phyloP scores from a whole-genome alignment of 2,329 filamentous ascomycete genomes.

The Alternaria gaisen region DNA sequence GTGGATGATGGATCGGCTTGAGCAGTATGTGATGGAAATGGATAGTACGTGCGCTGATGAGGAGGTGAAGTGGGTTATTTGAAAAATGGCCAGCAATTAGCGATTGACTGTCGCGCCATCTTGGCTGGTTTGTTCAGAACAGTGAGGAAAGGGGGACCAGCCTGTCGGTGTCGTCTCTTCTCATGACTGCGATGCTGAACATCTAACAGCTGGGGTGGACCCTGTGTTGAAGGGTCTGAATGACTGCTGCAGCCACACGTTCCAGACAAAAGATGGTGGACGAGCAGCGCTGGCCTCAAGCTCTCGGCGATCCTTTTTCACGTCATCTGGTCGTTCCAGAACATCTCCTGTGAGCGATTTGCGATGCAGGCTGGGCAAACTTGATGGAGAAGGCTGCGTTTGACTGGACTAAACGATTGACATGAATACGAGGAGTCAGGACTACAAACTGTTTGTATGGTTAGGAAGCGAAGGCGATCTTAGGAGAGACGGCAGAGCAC shows the following conservation, averaged over 20 bases:
- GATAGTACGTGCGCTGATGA: slow-evolving; percentile 1
- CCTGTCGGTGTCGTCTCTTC: not conserved
- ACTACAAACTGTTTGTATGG: not conserved
- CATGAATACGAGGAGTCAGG: not conserved
- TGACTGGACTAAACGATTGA: not conserved
- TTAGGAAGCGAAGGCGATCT: not conserved
- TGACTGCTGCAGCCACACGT: not conserved
- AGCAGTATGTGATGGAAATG: not conserved
- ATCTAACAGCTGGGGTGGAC: not conserved
- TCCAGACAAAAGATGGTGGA: not conserved
- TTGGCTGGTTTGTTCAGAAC: not conserved
- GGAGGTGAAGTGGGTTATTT: not conserved
- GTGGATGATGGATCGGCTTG: slow-evolving; percentile 9
- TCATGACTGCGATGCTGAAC: not conserved
- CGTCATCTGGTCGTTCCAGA: not conserved
- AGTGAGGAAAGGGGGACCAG: not conserved
- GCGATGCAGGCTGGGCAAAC: not conserved
- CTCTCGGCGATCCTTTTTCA: not conserved
- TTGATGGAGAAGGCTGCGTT: too few species aligned
- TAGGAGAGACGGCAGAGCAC: not conserved
- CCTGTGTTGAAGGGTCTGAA: too few species aligned
- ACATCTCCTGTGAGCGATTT: not conserved
- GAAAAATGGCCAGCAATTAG: not conserved
- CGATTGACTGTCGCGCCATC: not conserved
- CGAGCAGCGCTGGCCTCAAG: not conserved